These are phyloP conservation scores for Metarhizium brunneum DNA, from an alignment of 2,329 filamentous ascomycete species.

Conservation along the genomic window DNA sequence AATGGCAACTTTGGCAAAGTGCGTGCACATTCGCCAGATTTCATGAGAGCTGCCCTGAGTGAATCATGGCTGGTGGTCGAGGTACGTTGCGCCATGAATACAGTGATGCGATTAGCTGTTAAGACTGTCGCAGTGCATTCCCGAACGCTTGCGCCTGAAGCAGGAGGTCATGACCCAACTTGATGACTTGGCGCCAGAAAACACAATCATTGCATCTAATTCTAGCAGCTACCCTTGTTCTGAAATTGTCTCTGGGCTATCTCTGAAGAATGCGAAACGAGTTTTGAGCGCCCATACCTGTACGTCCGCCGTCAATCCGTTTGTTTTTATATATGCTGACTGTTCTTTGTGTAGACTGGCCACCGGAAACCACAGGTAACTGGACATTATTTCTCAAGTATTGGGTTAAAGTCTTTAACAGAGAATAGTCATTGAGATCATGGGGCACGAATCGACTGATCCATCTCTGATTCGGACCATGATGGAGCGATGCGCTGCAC, in stretches of 20 bases:
- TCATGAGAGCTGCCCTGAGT: slow-evolving; percentile 11
- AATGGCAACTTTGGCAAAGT: slow-evolving; percentile 12
- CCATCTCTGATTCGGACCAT: slow-evolving; percentile 12
- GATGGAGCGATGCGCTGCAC: slow-evolving; percentile 16
- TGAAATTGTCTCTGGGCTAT: slow-evolving; percentile 29
- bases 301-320: background rate
- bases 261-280: slow-evolving; percentile 22
- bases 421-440: slow-evolving; percentile 18
- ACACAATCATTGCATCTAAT: slow-evolving; percentile 34
- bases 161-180: slow-evolving; percentile 27
- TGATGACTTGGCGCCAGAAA: slow-evolving; percentile 23
- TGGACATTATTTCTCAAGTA: background rate
- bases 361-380: slow-evolving; percentile 20
- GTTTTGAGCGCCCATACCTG: slow-evolving; percentile 32
- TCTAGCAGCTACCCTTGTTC: slow-evolving; percentile 35
- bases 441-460: slow-evolving; percentile 19
- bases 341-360: slow-evolving; percentile 27
- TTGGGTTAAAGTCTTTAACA: background rate
- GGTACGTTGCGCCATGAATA: slow-evolving; percentile 7
- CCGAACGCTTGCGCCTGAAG: slow-evolving; percentile 33
- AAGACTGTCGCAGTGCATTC: slow-evolving; percentile 26
- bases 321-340: background rate
- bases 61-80: slow-evolving; percentile 19
- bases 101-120: background rate
- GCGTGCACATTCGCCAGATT: slow-evolving; percentile 11